Conservation (phyloP, 2,329 filamentous ascomycete species). For the Conoideocrella luteorostrata region DNA sequence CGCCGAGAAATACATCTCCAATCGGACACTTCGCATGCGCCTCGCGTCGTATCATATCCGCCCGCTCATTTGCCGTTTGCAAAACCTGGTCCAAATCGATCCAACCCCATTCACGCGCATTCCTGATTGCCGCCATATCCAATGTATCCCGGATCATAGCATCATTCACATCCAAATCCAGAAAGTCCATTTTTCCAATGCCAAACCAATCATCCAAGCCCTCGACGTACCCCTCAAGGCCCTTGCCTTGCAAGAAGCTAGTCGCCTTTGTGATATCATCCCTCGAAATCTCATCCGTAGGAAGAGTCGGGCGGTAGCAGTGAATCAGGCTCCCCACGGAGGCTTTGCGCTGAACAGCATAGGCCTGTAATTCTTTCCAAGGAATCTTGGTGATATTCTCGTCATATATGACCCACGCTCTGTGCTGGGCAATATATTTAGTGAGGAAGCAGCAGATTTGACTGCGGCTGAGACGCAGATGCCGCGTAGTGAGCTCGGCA, state of each 20-base stretch:
- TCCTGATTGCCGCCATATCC: constrained; percentile 12
- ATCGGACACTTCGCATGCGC: constrained; percentile 1
- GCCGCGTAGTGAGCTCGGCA: constrained; percentile 10
- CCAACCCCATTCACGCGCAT: constrained; percentile 10
- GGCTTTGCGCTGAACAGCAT: constrained; percentile 9
- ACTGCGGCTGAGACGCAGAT: constrained; percentile 14
- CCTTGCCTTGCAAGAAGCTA: constrained; percentile 12
- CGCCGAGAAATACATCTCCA: neutral
- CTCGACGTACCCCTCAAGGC: constrained; percentile 1
- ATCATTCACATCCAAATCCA: constrained; percentile 17
- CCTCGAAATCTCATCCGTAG: constrained; percentile 15
- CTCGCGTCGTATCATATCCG: neutral
- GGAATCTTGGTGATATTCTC: constrained; percentile 10
- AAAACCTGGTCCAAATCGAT: constrained; percentile 9
- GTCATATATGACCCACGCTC: constrained; percentile 16
- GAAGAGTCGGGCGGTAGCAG: constrained; percentile 16
- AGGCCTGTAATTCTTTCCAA: constrained; percentile 6
- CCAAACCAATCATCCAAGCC: constrained; percentile 14
- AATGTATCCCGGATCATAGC: constrained; percentile 16
- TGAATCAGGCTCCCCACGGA: constrained; percentile 11
- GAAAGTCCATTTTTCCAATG: constrained; percentile 13
- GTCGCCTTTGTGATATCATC: constrained; percentile 13
- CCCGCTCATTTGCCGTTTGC: neutral
- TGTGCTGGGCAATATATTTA: constrained; percentile 15
- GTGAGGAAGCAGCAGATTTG: constrained; percentile 18